Conservation (phyloP, 1,139 yeast species). For the Hyphopichia khmerensis region DNA sequence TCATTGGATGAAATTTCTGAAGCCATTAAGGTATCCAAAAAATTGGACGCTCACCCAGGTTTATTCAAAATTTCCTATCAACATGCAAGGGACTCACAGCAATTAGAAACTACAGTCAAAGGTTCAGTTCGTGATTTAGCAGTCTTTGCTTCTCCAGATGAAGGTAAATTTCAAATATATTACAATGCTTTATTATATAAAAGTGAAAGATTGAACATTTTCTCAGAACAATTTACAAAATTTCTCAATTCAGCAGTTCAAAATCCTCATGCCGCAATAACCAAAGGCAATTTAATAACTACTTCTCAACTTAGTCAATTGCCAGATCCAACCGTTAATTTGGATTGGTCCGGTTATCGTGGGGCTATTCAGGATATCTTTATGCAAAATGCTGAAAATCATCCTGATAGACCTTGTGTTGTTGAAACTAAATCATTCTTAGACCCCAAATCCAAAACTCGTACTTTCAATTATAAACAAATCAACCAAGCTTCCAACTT, state of each 20-base stretch:
- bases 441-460: conserved; percentile 53
- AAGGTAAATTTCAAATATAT: conserved; percentile 39
- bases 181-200: conserved; percentile 80
- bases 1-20: conserved; percentile 60
- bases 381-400: conserved; percentile 74
- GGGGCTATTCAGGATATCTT: conserved; percentile 98
- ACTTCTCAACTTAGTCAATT: conserved; percentile 53
- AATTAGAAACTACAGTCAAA: conserved; percentile 45
- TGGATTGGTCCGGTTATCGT: conserved; percentile 88
- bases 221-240: conserved; percentile 71
- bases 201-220: conserved; percentile 61
- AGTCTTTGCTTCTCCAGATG: conserved; percentile 38
- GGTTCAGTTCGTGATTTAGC: conserved; percentile 69
- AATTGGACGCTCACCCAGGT: conserved; percentile 58
- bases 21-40: conserved; percentile 46
- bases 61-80: conserved; percentile 67
- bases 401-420: conserved; percentile 87
- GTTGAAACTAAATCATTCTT: conserved; percentile 82
- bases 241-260: conserved; percentile 36
- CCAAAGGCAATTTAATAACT: conserved; percentile 69
- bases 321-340: conserved; percentile 85
- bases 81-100: conserved; percentile 41
- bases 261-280: conserved; percentile 44
- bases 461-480: conserved; percentile 79
- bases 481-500: conserved; percentile 93